Evolutionary conservation across 140 eudicot genomes (phyloP), one percentile per base, ranked within the genome.

Genomic region (Stevia rebaudiana): DNA sequence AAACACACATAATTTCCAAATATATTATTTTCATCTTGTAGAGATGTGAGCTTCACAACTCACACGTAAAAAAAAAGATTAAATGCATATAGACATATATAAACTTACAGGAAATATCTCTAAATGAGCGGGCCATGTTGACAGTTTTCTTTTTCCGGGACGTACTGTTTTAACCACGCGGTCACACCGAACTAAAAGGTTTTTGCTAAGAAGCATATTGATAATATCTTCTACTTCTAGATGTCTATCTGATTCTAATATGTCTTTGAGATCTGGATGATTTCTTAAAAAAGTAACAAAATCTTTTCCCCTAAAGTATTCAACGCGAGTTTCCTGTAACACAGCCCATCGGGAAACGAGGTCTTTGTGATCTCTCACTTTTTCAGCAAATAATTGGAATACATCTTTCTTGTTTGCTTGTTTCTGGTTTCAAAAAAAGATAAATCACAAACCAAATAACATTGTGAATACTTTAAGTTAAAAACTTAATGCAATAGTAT

Each of bases 331-430:
- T 76, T 92, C 98, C 76, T 92, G 98, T 65, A 92, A 74, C 55
- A 92, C 95, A 54, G 98, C 98, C 98, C 98, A 92, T 75, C 98
- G 81, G 22, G 98, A 92, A 46, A 85, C 96, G 81, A 92, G 74
- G 61, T 80, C 95, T 76, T 92, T 92, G 69, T 92, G 95, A 64
- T 92, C 90, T 77, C 98, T 83, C 53, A 88, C 95, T 80, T 83
- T 92, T 85, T 92, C 98, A 37, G 98, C 98, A 78, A 92, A 88
- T 74, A 82, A 68, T 69, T 85, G 96, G 65, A 85, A 92, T 15
- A 81, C 89, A 69, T 92, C 98, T 77, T 85, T 92, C 74, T 88
- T 84, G 70, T 76, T 78, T 70, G 87, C 89, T 79, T 85, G 95
- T 77, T 88, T 92, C 96, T 88, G 98, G 48, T 59, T 67, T 54